These are phyloP conservation scores for Chamaecyparis obtusa DNA, from an alignment of 75 land plant genomes.

Conservation along the genomic window DNA sequence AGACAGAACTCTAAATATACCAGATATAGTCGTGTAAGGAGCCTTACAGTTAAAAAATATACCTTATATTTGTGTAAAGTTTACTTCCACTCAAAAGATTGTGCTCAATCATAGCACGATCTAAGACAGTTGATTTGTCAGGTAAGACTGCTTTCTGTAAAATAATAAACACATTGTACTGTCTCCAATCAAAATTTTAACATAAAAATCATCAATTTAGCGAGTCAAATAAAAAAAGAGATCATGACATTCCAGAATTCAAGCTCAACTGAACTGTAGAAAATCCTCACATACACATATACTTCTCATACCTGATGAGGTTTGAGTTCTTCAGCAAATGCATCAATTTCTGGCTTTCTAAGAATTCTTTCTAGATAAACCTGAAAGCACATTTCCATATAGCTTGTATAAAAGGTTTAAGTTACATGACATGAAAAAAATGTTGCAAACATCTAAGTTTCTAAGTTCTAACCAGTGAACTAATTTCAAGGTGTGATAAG, in stretches of 20 bases:
- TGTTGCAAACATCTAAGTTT: background rate
- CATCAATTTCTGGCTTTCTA: slow-evolving; percentile 98
- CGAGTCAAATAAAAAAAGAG: background rate
- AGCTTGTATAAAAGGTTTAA: background rate
- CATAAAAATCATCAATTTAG: too few species aligned
- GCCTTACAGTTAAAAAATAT: background rate
- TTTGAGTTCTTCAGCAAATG: slow-evolving; percentile 94
- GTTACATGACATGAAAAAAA: background rate
- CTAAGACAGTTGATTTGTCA: slow-evolving; percentile 96
- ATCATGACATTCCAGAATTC: background rate
- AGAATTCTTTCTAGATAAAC: slow-evolving; percentile 95
- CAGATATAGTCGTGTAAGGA: background rate
- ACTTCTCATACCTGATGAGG: slow-evolving; percentile 82
- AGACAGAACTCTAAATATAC: background rate
- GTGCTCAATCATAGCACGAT: slow-evolving; percentile 99
- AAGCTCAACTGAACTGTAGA: background rate
- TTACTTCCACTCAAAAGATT: slow-evolving; percentile 98
- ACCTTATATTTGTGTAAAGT: slow-evolving; percentile 98
- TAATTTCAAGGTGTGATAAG: background rate
- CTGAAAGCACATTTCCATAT: slow-evolving; percentile 28
- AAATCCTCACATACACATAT: background rate
- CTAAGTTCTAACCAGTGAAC: background rate
- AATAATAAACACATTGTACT: slow-evolving; percentile 8
- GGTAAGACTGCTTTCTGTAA: slow-evolving; percentile 92
- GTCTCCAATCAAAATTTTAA: background rate